phyloP scores from a whole-genome alignment of 768 basidiomycete genomes.

The Naematelia aurantialba region DNA sequence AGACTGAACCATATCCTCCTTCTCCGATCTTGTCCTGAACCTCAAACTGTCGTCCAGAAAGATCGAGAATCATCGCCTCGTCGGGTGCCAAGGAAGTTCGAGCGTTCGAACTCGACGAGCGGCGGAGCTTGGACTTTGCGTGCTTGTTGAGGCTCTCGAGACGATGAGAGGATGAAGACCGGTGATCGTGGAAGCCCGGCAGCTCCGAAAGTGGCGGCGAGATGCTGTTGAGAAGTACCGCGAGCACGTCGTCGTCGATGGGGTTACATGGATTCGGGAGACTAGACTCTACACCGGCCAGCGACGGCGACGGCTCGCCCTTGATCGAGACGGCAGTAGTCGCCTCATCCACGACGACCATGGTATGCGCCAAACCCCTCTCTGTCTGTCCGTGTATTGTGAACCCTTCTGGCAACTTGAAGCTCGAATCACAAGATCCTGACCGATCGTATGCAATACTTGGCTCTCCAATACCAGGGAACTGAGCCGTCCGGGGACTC shows the following conservation, averaged over 20 bases:
- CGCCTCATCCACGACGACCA: conserved; percentile 25
- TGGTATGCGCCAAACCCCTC: conserved; percentile 16
- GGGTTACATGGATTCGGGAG: conserved; percentile 87
- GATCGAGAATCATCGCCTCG: conserved; percentile 52
- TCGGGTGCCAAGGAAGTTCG: conserved; percentile 29
- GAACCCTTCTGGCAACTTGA: conserved; percentile 47
- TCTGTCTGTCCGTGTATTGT: conserved; percentile 36
- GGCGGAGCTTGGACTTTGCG: conserved; percentile 52
- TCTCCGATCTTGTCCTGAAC: conserved; percentile 88
- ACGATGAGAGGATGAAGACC: conserved; percentile 52
- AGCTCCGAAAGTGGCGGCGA: conserved; percentile 55
- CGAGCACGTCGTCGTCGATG: conserved; percentile 64
- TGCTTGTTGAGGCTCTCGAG: conserved; percentile 72
- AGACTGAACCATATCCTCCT: conserved; percentile 95
- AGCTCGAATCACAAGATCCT: conserved; percentile 18
- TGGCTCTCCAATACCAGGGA: conserved; percentile 1
- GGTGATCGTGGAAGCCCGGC: conserved; percentile 48
- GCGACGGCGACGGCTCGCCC: no score
- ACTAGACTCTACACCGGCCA: background rate
- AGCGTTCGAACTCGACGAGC: conserved; percentile 22
- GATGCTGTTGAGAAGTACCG: conserved; percentile 59
- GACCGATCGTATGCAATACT: conserved; percentile 21
- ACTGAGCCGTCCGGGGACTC: background rate
- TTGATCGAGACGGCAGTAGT: no score
- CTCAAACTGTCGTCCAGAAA: conserved; percentile 65